Evolutionary conservation across 306 rosid species (phyloP), one percentile per base, ranked within the genome.

Genomic region (Prunus mira): DNA sequence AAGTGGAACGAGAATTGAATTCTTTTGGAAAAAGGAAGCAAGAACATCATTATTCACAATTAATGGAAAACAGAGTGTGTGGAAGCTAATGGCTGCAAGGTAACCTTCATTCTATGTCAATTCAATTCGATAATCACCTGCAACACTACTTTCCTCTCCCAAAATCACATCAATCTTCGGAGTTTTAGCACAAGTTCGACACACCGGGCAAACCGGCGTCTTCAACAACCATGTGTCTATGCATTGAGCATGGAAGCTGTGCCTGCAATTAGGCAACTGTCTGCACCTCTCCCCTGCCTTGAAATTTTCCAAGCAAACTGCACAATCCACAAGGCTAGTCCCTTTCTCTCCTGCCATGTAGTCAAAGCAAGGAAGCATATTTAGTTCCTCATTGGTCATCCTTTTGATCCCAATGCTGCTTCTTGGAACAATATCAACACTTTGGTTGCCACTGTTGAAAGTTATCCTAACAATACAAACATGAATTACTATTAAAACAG

Each of bases 401-500:
- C 28, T 75, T 63, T 72, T 76, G 5, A 25, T 74, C 70, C 14
- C 54, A 27, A 17, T 71, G 72, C 76, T 66, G 18, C 72, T 70
- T 43, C 84, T 71, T 71, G 70, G 81, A 60, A 65, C 60, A 41
- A 57, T 58, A 25, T 12, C 19, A 32, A 65, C 62, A 9, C 75
- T 85, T 27, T 77, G 80, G 19, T 69, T 60, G 38, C 32, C 79
- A 72, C 84, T 68, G 28, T 77, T 47, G 47, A 73, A 81, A 12
- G 67, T 76, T 54, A 82, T 85, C 65, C 84, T 77, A 30, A 79
- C 81, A 4, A 83, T 65, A 43, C 87, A 87, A 3, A 88, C 66
- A 84, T 92, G 97, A 54, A 88, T 83, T 14, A 71, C 66, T 9
- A 85, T 87, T 75, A 88, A 80, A 71, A 92, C 69, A n/a, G 74